Percentiles rank a stretch among this genome's conserved stretches.
Evolutionary conservation across 345 rosid genomes (phyloP).

Genomic region (Sonneratia caseolaris): DNA sequence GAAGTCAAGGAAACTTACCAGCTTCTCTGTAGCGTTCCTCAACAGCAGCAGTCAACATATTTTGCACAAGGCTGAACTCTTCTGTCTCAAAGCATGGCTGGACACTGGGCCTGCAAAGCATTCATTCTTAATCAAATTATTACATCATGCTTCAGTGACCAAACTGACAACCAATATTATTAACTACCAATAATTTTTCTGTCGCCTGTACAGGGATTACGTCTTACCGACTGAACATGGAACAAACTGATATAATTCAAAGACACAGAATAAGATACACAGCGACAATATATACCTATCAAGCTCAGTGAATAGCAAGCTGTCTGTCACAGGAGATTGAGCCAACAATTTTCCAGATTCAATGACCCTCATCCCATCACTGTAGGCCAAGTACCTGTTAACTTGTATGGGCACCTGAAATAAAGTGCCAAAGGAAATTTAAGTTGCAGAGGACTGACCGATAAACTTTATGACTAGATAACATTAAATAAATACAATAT

Average conservation of each 20-base stretch:
- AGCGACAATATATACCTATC: constrained; percentile 42
- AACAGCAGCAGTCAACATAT: constrained; percentile 67
- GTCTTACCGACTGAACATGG: background rate
- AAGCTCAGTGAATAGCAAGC: constrained; percentile 57
- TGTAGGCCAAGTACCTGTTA: constrained; percentile 84
- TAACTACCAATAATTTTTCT: background rate
- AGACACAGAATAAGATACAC: background rate
- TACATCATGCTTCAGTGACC: constrained; percentile 1
- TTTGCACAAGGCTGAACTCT: constrained; percentile 68
- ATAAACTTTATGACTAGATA: background rate
- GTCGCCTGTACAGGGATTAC: background rate
- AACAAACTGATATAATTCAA: background rate
- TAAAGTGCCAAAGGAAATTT: background rate
- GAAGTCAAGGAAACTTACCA: constrained; percentile 30
- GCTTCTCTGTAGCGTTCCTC: constrained; percentile 93
- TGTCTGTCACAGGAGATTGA: constrained; percentile 55
- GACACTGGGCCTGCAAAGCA: constrained; percentile 66
- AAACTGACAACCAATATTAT: background rate
- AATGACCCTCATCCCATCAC: constrained; percentile 84
- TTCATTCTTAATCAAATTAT: constrained; percentile 3
- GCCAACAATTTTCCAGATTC: constrained; percentile 59
- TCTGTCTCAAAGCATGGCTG: constrained; percentile 82
- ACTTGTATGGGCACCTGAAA: constrained; percentile 84
- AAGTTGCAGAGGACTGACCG: background rate
- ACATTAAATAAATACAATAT: background rate